Percentiles rank a stretch among this genome's conserved stretches.
Conservation (phyloP, 2,329 filamentous ascomycete species). For the Diaporthe longicolla region DNA sequence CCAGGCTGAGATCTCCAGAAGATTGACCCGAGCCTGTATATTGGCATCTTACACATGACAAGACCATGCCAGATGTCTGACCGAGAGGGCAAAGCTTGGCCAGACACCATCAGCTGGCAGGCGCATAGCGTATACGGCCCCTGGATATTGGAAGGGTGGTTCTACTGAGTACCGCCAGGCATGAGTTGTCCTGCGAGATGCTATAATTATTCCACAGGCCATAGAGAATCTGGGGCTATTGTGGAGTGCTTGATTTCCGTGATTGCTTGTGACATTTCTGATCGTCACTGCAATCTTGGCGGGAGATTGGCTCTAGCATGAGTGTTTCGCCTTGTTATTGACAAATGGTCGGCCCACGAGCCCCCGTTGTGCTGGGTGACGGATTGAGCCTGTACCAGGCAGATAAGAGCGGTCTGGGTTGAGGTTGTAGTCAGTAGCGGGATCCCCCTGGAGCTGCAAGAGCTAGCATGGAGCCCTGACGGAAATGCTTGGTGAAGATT, state of each 20-base stretch:
- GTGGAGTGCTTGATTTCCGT: constrained; percentile 30
- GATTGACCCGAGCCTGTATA: constrained; percentile 21
- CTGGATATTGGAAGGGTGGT: background rate
- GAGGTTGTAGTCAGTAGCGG: constrained; percentile 25
- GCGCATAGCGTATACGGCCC: background rate
- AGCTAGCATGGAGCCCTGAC: constrained; percentile 11
- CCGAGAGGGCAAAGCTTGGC: constrained; percentile 23
- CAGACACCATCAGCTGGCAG: constrained; percentile 1
- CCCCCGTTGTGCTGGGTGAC: constrained; percentile 21
- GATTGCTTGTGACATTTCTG: constrained; percentile 27
- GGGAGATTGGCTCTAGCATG: constrained; percentile 33
- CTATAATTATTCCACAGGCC: constrained; percentile 29
- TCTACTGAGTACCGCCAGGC: constrained; percentile 4
- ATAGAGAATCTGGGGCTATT: background rate
- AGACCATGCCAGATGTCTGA: constrained; percentile 19
- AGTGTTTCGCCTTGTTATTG: constrained; percentile 16
- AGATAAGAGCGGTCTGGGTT: constrained; percentile 38
- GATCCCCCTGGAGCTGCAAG: constrained; percentile 17
- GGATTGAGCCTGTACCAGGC: constrained; percentile 9
- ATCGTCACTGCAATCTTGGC: constrained; percentile 34
- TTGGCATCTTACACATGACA: constrained; percentile 26
- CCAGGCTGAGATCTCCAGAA: constrained; percentile 19
- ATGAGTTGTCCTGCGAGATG: background rate
- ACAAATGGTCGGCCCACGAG: constrained; percentile 22
- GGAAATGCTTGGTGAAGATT: constrained; percentile 32